A percentile compares a stretch with the other conserved stretches of the same genome.
phyloP scores from a whole-genome alignment of 768 basidiomycete species.

The Auriscalpium microsporum region DNA sequence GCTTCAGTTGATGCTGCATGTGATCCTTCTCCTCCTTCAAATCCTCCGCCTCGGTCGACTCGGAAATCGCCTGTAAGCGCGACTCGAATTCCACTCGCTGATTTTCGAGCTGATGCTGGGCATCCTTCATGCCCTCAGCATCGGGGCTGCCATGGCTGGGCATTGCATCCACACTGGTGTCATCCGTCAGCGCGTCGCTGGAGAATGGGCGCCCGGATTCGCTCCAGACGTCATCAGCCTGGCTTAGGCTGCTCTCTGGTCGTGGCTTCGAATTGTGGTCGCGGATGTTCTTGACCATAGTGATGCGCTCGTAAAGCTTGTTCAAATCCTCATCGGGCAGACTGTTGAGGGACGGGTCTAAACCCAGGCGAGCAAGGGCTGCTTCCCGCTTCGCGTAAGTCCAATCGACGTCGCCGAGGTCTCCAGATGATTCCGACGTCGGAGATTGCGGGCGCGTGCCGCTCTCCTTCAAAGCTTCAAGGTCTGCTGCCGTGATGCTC shows the following conservation, averaged over 20 bases:
- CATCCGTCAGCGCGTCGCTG: slow-evolving; percentile 76
- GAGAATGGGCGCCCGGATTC: slow-evolving; percentile 74
- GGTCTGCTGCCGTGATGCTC: slow-evolving; percentile 56
- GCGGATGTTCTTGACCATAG: slow-evolving; percentile 82
- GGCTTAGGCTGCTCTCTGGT: slow-evolving; percentile 84
- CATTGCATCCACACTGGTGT: slow-evolving; percentile 72
- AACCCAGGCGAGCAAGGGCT: slow-evolving; percentile 75
- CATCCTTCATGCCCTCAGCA: slow-evolving; percentile 56
- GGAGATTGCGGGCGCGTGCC: slow-evolving; percentile 73
- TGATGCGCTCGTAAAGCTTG: slow-evolving; percentile 90
- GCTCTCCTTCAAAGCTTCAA: slow-evolving; percentile 41
- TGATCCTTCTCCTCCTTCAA: slow-evolving; percentile 86
- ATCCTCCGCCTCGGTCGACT: slow-evolving; percentile 76
- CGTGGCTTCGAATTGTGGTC: slow-evolving; percentile 74
- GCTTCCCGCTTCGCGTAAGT: slow-evolving; percentile 95
- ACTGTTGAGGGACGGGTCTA: slow-evolving; percentile 85
- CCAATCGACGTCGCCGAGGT: slow-evolving; percentile 83
- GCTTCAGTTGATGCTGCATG: slow-evolving; percentile 80
- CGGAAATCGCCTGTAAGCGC: slow-evolving; percentile 50
- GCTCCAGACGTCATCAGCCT: slow-evolving; percentile 85
- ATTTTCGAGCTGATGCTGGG: slow-evolving; percentile 59
- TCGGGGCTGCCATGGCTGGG: slow-evolving; percentile 58
- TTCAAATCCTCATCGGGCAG: slow-evolving; percentile 93
- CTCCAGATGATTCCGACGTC: slow-evolving; percentile 50
- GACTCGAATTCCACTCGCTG: slow-evolving; percentile 46